phyloP scores from a whole-genome alignment of 2,329 filamentous ascomycete species.

The Penicillium thymicola region DNA sequence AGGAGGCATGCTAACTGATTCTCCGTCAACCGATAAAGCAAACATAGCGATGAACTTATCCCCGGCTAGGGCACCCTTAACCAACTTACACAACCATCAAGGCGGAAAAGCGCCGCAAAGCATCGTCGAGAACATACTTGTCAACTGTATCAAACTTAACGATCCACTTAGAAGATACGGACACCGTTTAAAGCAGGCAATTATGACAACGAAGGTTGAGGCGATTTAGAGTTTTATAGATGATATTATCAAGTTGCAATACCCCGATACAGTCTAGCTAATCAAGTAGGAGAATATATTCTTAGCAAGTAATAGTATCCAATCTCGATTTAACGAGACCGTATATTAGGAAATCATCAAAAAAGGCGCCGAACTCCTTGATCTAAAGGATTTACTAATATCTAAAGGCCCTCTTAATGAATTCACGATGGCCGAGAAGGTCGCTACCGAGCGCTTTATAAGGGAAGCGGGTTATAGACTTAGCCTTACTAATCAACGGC shows the following conservation, averaged over 20 bases:
- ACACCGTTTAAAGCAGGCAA: neutral
- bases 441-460: no score
- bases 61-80: neutral
- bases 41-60: neutral
- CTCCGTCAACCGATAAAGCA: neutral
- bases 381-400: no score
- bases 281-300: slow-evolving; percentile 12
- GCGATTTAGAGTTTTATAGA: slow-evolving; percentile 8
- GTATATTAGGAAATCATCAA: slow-evolving; percentile 14
- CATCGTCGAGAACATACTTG: neutral
- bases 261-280: slow-evolving; percentile 4
- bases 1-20: neutral
- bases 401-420: no score
- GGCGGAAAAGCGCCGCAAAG: neutral
- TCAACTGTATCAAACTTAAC: slow-evolving; percentile 1
- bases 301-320: slow-evolving; percentile 5
- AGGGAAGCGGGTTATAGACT: no score
- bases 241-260: slow-evolving; percentile 6
- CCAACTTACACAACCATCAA: neutral
- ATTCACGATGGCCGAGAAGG: no score
- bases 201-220: slow-evolving; percentile 4
- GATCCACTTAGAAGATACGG: neutral
- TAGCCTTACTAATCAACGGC: no score
- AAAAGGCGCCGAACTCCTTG: no score
- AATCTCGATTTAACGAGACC: slow-evolving; percentile 14